phyloP scores from a whole-genome alignment of 2,329 filamentous ascomycete species.

The Phialophora chinensis region DNA sequence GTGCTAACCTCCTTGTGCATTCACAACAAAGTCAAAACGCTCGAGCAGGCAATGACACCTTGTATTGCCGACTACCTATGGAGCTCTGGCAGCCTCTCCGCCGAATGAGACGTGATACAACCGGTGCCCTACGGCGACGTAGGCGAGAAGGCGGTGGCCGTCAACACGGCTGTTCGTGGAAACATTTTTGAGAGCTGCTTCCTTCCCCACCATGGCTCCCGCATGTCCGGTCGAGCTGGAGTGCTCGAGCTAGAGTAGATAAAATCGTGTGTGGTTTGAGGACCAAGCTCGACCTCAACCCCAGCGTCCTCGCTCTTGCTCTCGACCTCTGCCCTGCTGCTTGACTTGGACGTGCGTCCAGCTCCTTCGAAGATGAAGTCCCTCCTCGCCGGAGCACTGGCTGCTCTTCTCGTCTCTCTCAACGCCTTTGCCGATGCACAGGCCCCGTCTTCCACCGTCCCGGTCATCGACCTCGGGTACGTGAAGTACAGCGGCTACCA shows the following conservation, averaged over 20 bases:
- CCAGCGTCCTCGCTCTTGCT: not conserved
- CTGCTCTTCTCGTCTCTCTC: slow-evolving; percentile 4
- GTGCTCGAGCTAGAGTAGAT: not conserved
- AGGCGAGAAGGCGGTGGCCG: slow-evolving; percentile 13
- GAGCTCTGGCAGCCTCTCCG: not conserved
- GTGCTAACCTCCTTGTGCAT: not conserved
- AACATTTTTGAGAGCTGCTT: not conserved
- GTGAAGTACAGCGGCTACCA: slow-evolving; percentile 26
- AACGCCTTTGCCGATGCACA: slow-evolving; percentile 6
- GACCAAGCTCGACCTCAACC: not conserved
- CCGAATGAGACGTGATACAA: not conserved
- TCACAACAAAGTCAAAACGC: slow-evolving; percentile 4
- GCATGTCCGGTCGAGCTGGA: not conserved
- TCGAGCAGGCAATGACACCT: not conserved
- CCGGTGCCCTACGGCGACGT: slow-evolving; percentile 9
- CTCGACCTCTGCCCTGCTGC: not conserved
- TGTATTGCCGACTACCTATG: not conserved
- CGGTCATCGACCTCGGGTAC: slow-evolving; percentile 26
- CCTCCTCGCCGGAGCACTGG: not conserved
- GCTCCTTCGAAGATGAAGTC: not conserved
- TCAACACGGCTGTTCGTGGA: slow-evolving; percentile 1
- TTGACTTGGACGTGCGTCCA: not conserved
- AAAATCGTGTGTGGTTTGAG: not conserved
- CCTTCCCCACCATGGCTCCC: slow-evolving; percentile 11
- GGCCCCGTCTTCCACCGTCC: slow-evolving; percentile 13